Percentiles rank a stretch among this genome's conserved stretches.
Evolutionary conservation across 208 protist species (phyloP).

Genomic region (Vickermania ingenoplastis): DNA sequence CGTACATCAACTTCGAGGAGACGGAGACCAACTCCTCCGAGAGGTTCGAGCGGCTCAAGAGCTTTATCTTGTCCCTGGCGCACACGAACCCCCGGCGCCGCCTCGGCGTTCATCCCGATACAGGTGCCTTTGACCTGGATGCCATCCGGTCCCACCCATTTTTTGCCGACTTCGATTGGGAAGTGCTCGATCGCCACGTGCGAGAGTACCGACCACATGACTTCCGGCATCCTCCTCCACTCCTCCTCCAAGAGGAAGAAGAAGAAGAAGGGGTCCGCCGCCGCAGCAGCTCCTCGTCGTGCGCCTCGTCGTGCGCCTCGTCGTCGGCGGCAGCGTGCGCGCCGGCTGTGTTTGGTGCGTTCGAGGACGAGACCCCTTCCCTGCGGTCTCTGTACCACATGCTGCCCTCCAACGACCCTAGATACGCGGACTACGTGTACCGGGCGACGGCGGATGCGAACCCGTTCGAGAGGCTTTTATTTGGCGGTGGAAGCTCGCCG

Average conservation of each 20-base stretch:
- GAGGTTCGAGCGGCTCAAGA: conserved; percentile 38
- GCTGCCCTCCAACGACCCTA: conserved; percentile 36
- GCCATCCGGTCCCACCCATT: conserved; percentile 24
- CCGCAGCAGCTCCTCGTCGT: neutral
- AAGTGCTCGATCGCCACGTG: conserved; percentile 5
- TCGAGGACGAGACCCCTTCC: conserved; percentile 28
- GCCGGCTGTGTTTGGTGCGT: conserved; percentile 7
- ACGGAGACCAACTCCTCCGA: conserved; percentile 3
- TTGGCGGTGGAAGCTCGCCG: neutral
- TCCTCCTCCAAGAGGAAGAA: conserved; percentile 43
- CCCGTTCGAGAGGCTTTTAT: conserved; percentile 60
- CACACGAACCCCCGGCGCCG: conserved; percentile 48
- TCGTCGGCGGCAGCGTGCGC: conserved; percentile 1
- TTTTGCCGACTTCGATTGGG: conserved; percentile 56
- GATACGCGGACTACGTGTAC: conserved; percentile 80
- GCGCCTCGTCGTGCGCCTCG: neutral
- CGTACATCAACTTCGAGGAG: conserved; percentile 25
- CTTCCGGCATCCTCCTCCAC: conserved; percentile 21
- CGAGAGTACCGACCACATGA: conserved; percentile 4
- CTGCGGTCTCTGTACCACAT: conserved; percentile 41
- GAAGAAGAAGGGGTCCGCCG: conserved; percentile 5
- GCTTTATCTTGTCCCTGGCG: conserved; percentile 60
- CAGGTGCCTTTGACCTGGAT: neutral
- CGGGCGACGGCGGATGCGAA: conserved; percentile 64
- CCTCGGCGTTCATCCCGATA: conserved; percentile 44